These are phyloP conservation scores for Apiospora saccharicola DNA, from an alignment of 2,329 filamentous ascomycete species.

Conservation along the genomic window DNA sequence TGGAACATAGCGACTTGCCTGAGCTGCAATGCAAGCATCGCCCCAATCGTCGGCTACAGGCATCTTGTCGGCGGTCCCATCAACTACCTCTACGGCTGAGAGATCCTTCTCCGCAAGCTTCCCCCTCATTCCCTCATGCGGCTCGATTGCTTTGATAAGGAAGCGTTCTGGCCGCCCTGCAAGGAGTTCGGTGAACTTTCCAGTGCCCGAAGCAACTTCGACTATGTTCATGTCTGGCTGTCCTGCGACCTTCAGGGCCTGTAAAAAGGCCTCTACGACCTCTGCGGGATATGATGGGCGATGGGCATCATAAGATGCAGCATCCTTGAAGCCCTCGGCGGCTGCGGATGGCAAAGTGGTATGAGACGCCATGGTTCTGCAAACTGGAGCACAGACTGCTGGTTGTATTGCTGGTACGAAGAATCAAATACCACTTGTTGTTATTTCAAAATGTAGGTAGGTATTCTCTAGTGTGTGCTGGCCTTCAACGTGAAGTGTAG, in stretches of 20 bases:
- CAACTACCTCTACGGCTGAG: conserved; percentile 58
- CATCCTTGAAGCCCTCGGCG: conserved; percentile 73
- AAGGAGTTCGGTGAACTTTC: conserved; percentile 73
- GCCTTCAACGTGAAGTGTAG: too few relatives aligned
- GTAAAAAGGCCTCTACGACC: conserved; percentile 66
- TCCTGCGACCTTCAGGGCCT: conserved; percentile 58
- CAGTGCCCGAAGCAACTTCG: conserved; percentile 73
- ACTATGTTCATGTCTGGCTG: conserved; percentile 58
- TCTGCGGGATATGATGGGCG: conserved; percentile 70
- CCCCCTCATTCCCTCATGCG: conserved; percentile 70
- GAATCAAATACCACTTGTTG: neutral
- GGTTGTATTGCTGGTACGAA: neutral
- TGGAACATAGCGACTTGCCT: conserved; percentile 57
- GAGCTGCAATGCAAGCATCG: conserved; percentile 71
- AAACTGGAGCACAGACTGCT: neutral
- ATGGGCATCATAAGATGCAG: conserved; percentile 69
- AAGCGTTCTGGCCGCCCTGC: conserved; percentile 65
- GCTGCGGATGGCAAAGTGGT: conserved; percentile 35
- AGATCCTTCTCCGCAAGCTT: conserved; percentile 67
- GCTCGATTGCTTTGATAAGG: conserved; percentile 68
- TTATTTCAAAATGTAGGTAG: neutral
- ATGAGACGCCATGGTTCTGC: conserved; percentile 17
- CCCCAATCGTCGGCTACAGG: conserved; percentile 63
- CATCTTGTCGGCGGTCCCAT: conserved; percentile 66
- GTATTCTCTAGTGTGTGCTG: neutral